Conservation (phyloP, 73 alveolate genomes). For the Urostyla sp. region DNA sequence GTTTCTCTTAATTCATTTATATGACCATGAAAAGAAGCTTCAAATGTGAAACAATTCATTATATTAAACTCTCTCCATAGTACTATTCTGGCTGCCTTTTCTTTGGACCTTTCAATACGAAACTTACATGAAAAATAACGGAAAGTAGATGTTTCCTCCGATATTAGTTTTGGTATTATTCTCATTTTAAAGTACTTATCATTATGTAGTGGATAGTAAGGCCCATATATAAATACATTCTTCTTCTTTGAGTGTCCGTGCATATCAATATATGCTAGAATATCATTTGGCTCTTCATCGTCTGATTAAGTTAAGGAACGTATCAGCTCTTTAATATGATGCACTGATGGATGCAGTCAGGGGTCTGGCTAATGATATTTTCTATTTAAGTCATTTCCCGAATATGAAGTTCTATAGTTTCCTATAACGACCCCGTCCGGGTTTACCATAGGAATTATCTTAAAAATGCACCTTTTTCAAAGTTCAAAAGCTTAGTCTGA, state of each 20-base stretch:
- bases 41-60: conserved; percentile 68
- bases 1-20: conserved; percentile 43
- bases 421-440: conserved; percentile 89
- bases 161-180: conserved; percentile 73
- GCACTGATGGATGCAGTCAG: conserved; percentile 86
- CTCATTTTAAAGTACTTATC: conserved; percentile 66
- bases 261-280: conserved; percentile 72
- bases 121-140: conserved; percentile 72
- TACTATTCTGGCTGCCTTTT: conserved; percentile 79
- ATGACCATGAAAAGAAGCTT: conserved; percentile 68
- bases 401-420: conserved; percentile 75
- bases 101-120: conserved; percentile 74
- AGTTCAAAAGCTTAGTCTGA: conserved; percentile 75
- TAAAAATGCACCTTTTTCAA: conserved; percentile 74
- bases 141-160: conserved; percentile 71
- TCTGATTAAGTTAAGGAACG: conserved; percentile 10
- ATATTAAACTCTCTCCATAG: conserved; percentile 76
- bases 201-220: conserved; percentile 69
- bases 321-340: conserved; percentile 79
- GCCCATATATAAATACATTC: conserved; percentile 82
- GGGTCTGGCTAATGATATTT: conserved; percentile 84
- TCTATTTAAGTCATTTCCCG: conserved; percentile 83
- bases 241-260: conserved; percentile 83
- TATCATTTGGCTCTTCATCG: conserved; percentile 21
- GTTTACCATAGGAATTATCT: conserved; percentile 83